These are phyloP conservation scores for Collybia sordida DNA, from an alignment of 768 basidiomycete species.

Conservation along the genomic window DNA sequence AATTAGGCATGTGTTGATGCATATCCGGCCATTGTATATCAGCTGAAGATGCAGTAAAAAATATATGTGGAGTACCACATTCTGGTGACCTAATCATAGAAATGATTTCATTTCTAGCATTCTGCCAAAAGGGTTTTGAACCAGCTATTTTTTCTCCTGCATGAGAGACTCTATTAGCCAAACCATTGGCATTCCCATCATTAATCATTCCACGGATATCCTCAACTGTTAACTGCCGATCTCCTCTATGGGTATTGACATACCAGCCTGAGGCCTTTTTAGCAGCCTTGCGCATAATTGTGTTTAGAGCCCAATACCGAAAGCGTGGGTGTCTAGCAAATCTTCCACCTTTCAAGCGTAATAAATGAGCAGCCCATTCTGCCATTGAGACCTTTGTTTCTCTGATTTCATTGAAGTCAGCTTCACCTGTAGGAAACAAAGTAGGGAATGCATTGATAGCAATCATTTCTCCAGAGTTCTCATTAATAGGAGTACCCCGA, in stretches of 20 bases:
- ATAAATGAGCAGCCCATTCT: slow-evolving; percentile 9
- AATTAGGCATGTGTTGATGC: slow-evolving; percentile 12
- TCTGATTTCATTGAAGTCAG: background rate
- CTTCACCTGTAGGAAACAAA: slow-evolving; percentile 13
- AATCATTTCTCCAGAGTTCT: slow-evolving; percentile 6
- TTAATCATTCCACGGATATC: slow-evolving; percentile 2
- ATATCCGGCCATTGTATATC: slow-evolving; percentile 18
- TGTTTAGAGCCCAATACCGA: slow-evolving; percentile 10
- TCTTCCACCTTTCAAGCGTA: slow-evolving; percentile 12
- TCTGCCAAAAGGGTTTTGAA: slow-evolving; percentile 21
- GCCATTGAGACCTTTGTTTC: slow-evolving; percentile 5
- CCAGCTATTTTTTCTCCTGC: slow-evolving; percentile 18
- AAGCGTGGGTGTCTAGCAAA: slow-evolving; percentile 16
- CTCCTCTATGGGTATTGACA: slow-evolving; percentile 8
- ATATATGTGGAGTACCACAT: slow-evolving; percentile 18
- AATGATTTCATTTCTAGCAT: too few species aligned
- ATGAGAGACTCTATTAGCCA: slow-evolving; percentile 14
- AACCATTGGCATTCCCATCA: slow-evolving; percentile 12
- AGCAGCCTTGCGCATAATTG: slow-evolving; percentile 2
- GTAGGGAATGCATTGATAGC: slow-evolving; percentile 23
- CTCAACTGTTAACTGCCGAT: slow-evolving; percentile 3
- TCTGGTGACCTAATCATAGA: slow-evolving; percentile 18
- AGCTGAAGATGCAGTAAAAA: background rate
- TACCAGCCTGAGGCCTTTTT: slow-evolving; percentile 7
- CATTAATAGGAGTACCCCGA: slow-evolving; percentile 10